These are phyloP conservation scores for Mrakia frigida DNA, from an alignment of 768 basidiomycete species.

Conservation along the genomic window DNA sequence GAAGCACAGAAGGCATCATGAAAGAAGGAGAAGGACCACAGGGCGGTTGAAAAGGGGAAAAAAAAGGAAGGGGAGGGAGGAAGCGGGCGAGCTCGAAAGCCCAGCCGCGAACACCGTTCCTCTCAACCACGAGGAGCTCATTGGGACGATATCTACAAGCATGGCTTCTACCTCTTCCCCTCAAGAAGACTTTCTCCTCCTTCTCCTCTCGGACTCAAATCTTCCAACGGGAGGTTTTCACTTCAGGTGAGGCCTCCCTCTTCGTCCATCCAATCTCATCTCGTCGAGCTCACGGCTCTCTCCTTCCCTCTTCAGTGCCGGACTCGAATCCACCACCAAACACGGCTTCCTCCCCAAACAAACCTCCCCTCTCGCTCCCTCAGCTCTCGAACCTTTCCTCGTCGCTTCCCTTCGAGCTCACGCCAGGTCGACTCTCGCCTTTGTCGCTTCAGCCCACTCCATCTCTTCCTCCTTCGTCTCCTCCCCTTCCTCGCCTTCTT, in stretches of 20 bases:
- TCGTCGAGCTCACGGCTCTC: constrained; percentile 4
- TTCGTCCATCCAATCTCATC: constrained; percentile 56
- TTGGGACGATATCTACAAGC: neutral
- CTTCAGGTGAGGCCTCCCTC: constrained; percentile 16
- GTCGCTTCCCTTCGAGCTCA: constrained; percentile 71
- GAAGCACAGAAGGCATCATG: too few species aligned
- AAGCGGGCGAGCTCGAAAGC: too few species aligned
- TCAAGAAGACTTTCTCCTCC: constrained; percentile 61
- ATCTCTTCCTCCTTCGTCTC: constrained; percentile 3
- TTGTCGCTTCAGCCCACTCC: constrained; percentile 67
- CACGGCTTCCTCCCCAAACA: constrained; percentile 63
- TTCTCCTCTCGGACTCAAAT: constrained; percentile 83
- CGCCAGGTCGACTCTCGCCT: constrained; percentile 66
- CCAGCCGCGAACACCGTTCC: too few species aligned
- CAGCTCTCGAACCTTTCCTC: constrained; percentile 55
- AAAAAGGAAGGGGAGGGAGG: too few species aligned
- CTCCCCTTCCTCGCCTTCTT: neutral
- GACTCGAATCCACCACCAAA: constrained; percentile 49
- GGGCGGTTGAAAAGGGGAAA: too few species aligned
- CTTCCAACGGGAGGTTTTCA: constrained; percentile 89
- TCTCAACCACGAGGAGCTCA: too few species aligned
- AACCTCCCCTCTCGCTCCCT: constrained; percentile 41
- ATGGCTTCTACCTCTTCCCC: neutral
- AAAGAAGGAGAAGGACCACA: too few species aligned
- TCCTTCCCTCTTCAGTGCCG: constrained; percentile 17